phyloP scores from a whole-genome alignment of 129 eudicot genomes.

The sunflower (Helianthus annuus) region HanXRQr2.0-SUNRISE NC_035444.2:70202745-70203244 shows the following conservation, averaged over 20 bases:
- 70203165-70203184: conserved; percentile 74
- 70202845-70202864: conserved; percentile 26
- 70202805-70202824: neutral
- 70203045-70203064: conserved; percentile 96
- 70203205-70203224: conserved; percentile 89
- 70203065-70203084: conserved; percentile 72
- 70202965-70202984: neutral
- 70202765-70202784: neutral
- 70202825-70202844: neutral
- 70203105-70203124: no score
- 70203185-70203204: conserved; percentile 85
- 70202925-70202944: neutral
- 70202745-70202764: neutral
- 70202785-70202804: neutral
- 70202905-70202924: conserved; percentile 77
- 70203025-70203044: conserved; percentile 97
- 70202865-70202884: conserved; percentile 93
- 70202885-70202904: conserved; percentile 84
- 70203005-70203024: conserved; percentile 98
- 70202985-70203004: conserved; percentile 9
- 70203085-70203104: neutral
- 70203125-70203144: neutral
- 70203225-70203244: conserved; percentile 75
- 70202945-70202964: neutral
- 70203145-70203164: neutral